A percentile compares a stretch with the other conserved stretches of the same genome.
These are phyloP conservation scores for Penicillium sp. DNA, from an alignment of 2,329 filamentous ascomycete genomes.

Conservation along the genomic window DNA sequence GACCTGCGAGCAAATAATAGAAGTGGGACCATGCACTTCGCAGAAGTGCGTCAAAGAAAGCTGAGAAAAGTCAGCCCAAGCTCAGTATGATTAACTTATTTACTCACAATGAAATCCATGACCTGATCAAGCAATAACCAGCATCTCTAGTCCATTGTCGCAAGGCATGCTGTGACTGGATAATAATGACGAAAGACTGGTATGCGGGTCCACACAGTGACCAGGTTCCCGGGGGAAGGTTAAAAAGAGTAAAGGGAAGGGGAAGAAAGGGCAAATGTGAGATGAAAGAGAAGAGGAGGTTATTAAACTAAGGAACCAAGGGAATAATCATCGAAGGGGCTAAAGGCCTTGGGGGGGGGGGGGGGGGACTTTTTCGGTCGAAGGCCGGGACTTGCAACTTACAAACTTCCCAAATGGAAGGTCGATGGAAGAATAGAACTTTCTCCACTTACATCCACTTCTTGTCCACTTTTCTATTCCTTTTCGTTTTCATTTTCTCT, in stretches of 20 bases:
- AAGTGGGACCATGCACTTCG: constrained; percentile 61
- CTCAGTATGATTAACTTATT: neutral
- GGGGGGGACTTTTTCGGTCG: constrained; percentile 13
- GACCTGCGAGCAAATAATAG: constrained; percentile 61
- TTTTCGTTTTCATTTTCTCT: no score
- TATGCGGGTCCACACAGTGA: constrained; percentile 21
- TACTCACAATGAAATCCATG: constrained; percentile 49
- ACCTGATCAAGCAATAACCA: constrained; percentile 6
- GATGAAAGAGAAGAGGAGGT: neutral
- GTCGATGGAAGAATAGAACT: constrained; percentile 3
- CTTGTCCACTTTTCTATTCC: neutral
- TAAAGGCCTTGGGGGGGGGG: neutral
- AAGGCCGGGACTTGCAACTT: constrained; percentile 13
- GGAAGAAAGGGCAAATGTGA: constrained; percentile 2
- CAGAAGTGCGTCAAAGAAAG: constrained; percentile 63
- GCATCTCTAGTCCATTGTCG: constrained; percentile 33
- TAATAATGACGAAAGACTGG: constrained; percentile 21
- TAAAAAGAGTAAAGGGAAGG: neutral
- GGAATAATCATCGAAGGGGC: constrained; percentile 10
- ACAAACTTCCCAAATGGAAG: constrained; percentile 5
- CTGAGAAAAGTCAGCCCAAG: constrained; percentile 33
- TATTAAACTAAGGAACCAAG: no score
- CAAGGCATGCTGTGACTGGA: constrained; percentile 28
- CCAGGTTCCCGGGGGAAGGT: constrained; percentile 17
- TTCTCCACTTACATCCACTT: neutral